Percentiles rank a stretch among this genome's conserved stretches.
Conservation (phyloP, 1,284 basidiomycete genomes). For the Austroboletus novae-zelandiae region DNA sequence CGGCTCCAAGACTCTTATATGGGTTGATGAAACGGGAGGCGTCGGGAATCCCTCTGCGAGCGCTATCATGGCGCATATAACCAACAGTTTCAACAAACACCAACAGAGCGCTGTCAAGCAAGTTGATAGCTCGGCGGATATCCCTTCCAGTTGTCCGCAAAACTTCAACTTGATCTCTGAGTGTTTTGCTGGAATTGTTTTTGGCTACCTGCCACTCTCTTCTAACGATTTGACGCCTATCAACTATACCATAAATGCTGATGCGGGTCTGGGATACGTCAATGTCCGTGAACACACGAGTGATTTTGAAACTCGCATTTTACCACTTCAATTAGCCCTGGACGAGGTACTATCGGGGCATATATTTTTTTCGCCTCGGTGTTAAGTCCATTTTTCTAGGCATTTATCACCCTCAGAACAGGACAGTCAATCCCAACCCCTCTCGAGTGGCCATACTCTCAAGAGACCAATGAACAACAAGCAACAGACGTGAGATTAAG, state of each 20-base stretch:
- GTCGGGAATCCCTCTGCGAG: conserved; percentile 48
- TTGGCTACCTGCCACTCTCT: conserved; percentile 54
- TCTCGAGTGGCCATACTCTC: conserved; percentile 69
- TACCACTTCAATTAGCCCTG: conserved; percentile 78
- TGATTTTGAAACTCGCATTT: conserved; percentile 65
- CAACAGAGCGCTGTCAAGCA: conserved; percentile 49
- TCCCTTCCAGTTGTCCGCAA: conserved; percentile 61
- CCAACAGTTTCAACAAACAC: conserved; percentile 43
- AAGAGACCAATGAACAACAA: conserved; percentile 64
- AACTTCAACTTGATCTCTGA: conserved; percentile 70
- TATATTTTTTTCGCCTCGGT: background rate
- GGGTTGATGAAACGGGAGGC: conserved; percentile 61
- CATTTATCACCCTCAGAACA: conserved; percentile 65
- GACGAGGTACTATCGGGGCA: conserved; percentile 52
- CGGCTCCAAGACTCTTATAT: conserved; percentile 53
- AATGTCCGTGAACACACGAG: conserved; percentile 64
- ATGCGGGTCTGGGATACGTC: conserved; percentile 62
- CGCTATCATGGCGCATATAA: conserved; percentile 58
- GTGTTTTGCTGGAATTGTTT: conserved; percentile 72
- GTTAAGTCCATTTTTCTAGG: conserved; percentile 35
- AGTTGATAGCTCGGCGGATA: conserved; percentile 45
- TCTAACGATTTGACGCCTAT: conserved; percentile 39
- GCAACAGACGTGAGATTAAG: conserved; percentile 52
- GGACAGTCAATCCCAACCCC: conserved; percentile 52
- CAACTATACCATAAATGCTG: conserved; percentile 71